phyloP scores from a whole-genome alignment of 345 rosid genomes.

The Limnanthes douglasii region DNA sequence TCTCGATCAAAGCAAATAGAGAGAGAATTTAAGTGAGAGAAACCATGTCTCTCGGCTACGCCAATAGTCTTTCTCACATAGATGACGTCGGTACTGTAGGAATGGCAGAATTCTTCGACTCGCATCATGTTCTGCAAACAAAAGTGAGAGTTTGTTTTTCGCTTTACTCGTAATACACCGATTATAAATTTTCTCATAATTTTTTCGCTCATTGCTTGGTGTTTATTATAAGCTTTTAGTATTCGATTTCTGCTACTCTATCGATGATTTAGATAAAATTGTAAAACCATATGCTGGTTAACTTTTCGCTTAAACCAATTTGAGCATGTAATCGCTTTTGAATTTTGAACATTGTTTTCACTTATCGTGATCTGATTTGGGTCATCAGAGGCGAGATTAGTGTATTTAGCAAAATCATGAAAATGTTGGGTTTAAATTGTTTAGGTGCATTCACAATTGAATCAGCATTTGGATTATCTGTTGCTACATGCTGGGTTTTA shows the following conservation, averaged over 20 bases:
- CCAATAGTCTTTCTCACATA: conserved; percentile 96
- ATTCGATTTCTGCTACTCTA: too few species aligned
- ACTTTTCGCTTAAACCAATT: too few species aligned
- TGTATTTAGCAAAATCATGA: too few species aligned
- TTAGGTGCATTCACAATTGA: background rate
- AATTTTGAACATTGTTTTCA: too few species aligned
- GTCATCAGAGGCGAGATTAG: too few species aligned
- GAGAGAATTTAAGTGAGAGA: conserved; percentile 2
- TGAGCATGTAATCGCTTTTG: too few species aligned
- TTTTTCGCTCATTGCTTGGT: background rate
- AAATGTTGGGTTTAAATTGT: too few species aligned
- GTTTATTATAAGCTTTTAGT: background rate
- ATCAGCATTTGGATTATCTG: background rate
- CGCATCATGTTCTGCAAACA: conserved; percentile 51
- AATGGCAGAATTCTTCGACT: conserved; percentile 85
- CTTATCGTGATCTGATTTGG: too few species aligned
- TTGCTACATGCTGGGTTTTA: background rate
- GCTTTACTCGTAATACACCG: too few species aligned
- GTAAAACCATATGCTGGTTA: too few species aligned
- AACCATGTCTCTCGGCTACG: conserved; percentile 92
- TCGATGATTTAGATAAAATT: too few species aligned
- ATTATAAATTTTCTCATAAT: background rate
- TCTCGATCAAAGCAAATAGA: background rate
- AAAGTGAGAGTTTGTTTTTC: conserved; percentile 31
- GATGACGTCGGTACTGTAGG: conserved; percentile 98